Base-by-base conservation (phyloP, 257 asterid genomes). In the Leonotis leonurus region DNA sequence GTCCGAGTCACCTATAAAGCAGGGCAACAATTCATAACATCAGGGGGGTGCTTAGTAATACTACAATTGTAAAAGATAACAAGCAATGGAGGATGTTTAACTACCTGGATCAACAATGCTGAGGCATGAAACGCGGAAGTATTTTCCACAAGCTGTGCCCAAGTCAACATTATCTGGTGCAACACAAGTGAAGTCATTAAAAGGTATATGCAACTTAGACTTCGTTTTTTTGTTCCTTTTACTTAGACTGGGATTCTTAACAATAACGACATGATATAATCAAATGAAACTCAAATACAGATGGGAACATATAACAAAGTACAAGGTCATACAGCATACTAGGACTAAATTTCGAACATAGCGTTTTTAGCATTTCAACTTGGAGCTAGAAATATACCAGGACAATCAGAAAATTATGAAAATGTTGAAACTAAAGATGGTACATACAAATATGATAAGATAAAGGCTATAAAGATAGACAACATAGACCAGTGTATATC, bases 51-150 rank as follows among this genome's bases (percentile, higher is more conserved):
- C 39, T 33, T 1, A 33, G 12, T 1, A 33, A 33, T 5, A 33
- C 11, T n/a, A n/a, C 2, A 33, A 33, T 5, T 33, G 8, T 1
- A 2, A 7, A 32, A 1, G 26, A 22, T 26, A 12, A 14, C 35
- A 5, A 41, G 43, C 4, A 46, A 25, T 6, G 24, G 5, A 48
- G 25, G 35, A 43, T 18, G 8, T 51, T 35, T 55, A 24, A 5
- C 8, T 60, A 78, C 83, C 83, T 64, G 78, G 78, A 69, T 78
- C 84, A n/a, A 74, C 10, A 56, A 78, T 74, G 71, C 83, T 74
- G 27, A 78, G 83, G 73, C 83, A 78, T 7, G 80, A 77, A 18
- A 78, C 80, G 3, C 78, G 78, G 43, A 50, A 73, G 60, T 70
- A 73, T 24, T 73, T 77, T 25, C 83, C 83, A 40, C 83, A 73